These are phyloP conservation scores for Linderina pennispora DNA, from an alignment of 192 early-diverging fungal species.

Conservation along the genomic window DNA sequence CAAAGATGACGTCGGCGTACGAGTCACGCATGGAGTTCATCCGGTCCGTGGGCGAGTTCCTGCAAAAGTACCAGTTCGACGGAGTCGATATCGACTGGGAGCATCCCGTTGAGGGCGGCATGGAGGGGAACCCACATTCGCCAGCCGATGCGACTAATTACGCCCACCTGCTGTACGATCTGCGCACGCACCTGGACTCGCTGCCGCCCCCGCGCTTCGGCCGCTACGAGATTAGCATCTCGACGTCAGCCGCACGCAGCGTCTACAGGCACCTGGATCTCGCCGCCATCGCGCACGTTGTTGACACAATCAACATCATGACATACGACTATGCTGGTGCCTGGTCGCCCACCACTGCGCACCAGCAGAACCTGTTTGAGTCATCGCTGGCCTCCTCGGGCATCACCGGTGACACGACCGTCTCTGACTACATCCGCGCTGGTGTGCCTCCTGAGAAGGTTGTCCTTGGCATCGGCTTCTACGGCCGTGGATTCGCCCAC, in stretches of 20 bases:
- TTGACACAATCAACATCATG: conserved; percentile 89
- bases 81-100: conserved; percentile 74
- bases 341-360: conserved; percentile 64
- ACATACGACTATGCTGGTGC: conserved; percentile 73
- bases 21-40: conserved; percentile 56
- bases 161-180: conserved; percentile 61
- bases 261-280: conserved; percentile 61
- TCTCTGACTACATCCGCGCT: conserved; percentile 59
- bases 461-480: conserved; percentile 86
- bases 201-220: conserved; percentile 27
- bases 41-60: conserved; percentile 38
- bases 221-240: conserved; percentile 60
- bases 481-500: conserved; percentile 89
- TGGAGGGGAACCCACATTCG: conserved; percentile 53
- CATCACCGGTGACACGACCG: conserved; percentile 57
- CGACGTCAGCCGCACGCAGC: conserved; percentile 57
- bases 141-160: conserved; percentile 77
- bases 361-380: conserved; percentile 80
- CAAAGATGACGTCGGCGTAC: conserved; percentile 50
- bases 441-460: conserved; percentile 82
- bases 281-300: conserved; percentile 54
- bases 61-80: conserved; percentile 44
- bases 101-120: conserved; percentile 61
- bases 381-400: conserved; percentile 54
- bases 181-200: conserved; percentile 63